Evolutionary conservation across 805 yeast genomes (phyloP).

Genomic region (Myxozyma kluyveri): DNA sequence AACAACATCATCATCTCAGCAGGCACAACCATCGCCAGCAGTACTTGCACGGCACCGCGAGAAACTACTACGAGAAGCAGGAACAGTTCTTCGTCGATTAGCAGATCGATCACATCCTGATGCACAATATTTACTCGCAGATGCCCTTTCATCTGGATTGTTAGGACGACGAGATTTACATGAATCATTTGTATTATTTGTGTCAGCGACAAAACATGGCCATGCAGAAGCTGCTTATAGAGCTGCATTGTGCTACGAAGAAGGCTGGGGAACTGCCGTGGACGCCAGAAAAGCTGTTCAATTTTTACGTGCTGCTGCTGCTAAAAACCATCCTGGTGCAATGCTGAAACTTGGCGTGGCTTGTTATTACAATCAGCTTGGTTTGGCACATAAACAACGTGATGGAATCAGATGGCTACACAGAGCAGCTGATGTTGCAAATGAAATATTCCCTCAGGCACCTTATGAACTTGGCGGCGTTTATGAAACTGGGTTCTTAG

Average conservation of each 20-base stretch:
- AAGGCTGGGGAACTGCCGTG: conserved; percentile 87
- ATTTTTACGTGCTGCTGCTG: conserved; percentile 79
- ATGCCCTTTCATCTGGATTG: conserved; percentile 80
- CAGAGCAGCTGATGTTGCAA: conserved; percentile 81
- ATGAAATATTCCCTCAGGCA: conserved; percentile 83
- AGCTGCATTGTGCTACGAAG: conserved; percentile 86
- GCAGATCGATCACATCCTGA: conserved; percentile 80
- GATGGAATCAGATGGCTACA: conserved; percentile 91
- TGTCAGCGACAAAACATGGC: conserved; percentile 88
- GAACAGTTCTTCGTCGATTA: conserved; percentile 62
- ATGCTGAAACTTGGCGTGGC: conserved; percentile 90
- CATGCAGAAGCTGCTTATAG: conserved; percentile 90
- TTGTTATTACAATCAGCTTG: conserved; percentile 81
- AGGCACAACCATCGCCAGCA: conserved; percentile 3
- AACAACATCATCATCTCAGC: conserved; percentile 6
- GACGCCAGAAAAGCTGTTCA: conserved; percentile 85
- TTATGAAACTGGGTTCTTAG: conserved; percentile 78
- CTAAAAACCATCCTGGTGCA: conserved; percentile 93
- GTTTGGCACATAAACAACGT: conserved; percentile 59
- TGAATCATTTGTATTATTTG: conserved; percentile 74
- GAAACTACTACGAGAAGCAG: conserved; percentile 74
- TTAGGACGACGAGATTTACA: conserved; percentile 62
- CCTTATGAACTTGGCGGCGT: conserved; percentile 89
- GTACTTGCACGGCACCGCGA: conserved; percentile 32
- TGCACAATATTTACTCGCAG: conserved; percentile 91